Conservation (phyloP, 768 basidiomycete genomes). For the Ramaria sp. region DNA sequence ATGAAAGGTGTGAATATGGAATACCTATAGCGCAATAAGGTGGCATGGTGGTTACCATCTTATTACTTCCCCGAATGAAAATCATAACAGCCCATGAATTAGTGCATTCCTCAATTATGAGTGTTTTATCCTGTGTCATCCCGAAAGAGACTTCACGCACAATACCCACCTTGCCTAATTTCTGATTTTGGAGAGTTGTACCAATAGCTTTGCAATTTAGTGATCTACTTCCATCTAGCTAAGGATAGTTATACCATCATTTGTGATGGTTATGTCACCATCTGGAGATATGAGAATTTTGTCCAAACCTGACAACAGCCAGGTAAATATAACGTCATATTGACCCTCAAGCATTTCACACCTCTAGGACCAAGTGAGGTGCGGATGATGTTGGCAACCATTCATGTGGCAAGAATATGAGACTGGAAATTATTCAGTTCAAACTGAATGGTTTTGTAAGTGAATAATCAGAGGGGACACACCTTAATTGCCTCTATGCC, state of each 20-base stretch:
- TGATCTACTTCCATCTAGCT: slow-evolving; percentile 99
- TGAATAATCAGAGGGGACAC: slow-evolving; percentile 12
- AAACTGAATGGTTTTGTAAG: slow-evolving; percentile 10
- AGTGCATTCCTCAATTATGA: slow-evolving; percentile 97
- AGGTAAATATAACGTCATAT: background rate
- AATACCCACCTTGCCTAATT: slow-evolving; percentile 87
- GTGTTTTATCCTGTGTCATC: slow-evolving; percentile 98
- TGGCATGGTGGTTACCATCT: slow-evolving; percentile 65
- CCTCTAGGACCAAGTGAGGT: slow-evolving; percentile 94
- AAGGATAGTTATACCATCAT: slow-evolving; percentile 97
- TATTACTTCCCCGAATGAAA: slow-evolving; percentile 95
- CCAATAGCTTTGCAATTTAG: slow-evolving; percentile 95
- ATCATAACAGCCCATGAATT: slow-evolving; percentile 94
- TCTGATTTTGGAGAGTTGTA: slow-evolving; percentile 90
- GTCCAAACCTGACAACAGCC: slow-evolving; percentile 58
- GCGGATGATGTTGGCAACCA: slow-evolving; percentile 89
- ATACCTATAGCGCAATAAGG: background rate
- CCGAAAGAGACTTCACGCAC: slow-evolving; percentile 95
- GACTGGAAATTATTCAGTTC: slow-evolving; percentile 34
- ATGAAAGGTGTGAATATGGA: background rate
- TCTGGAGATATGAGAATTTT: slow-evolving; percentile 93
- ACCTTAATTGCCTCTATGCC: slow-evolving; percentile 96
- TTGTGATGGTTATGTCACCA: slow-evolving; percentile 98
- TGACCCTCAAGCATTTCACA: slow-evolving; percentile 21
- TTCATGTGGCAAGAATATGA: slow-evolving; percentile 91